These are phyloP conservation scores for Euphrasia confusa DNA, from an alignment of 257 asterid species.

Conservation along the genomic window DNA sequence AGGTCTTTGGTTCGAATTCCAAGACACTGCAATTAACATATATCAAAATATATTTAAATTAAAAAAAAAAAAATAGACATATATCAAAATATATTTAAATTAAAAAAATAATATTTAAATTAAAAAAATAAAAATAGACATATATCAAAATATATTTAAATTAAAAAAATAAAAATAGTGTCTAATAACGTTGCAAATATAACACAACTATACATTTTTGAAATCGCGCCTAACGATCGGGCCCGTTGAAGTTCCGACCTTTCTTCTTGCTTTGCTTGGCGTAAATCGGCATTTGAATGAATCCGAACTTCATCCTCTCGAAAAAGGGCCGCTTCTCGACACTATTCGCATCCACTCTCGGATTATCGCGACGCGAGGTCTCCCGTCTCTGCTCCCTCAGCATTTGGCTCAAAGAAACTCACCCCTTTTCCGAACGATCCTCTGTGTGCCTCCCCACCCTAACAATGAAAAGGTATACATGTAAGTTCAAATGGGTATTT, in stretches of 20 bases:
- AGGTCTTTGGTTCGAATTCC: no score
- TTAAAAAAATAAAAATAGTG: no score
- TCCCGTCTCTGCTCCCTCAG: background rate
- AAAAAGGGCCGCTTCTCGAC: conserved; percentile 50
- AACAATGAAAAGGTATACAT: no score
- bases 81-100: no score
- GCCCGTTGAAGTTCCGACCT: conserved; percentile 33
- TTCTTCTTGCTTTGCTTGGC: conserved; percentile 52
- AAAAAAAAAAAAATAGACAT: no score
- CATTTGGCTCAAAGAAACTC: background rate
- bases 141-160: no score
- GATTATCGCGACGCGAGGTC: background rate
- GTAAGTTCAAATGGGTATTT: no score
- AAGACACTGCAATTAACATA: no score
- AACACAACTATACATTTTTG: conserved; percentile 11
- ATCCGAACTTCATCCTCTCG: conserved; percentile 86
- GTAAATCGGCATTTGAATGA: conserved; percentile 67
- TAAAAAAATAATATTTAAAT: no score
- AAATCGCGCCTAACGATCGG: conserved; percentile 13
- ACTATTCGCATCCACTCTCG: background rate
- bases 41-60: no score
- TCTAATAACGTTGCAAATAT: no score
- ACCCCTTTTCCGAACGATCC: background rate
- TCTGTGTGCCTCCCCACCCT: conserved; percentile 1
- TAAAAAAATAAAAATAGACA: no score